A percentile compares a stretch with the other conserved stretches of the same genome.
Conservation (phyloP, 441 rosid genomes). For the Erysimum cheiri region DNA sequence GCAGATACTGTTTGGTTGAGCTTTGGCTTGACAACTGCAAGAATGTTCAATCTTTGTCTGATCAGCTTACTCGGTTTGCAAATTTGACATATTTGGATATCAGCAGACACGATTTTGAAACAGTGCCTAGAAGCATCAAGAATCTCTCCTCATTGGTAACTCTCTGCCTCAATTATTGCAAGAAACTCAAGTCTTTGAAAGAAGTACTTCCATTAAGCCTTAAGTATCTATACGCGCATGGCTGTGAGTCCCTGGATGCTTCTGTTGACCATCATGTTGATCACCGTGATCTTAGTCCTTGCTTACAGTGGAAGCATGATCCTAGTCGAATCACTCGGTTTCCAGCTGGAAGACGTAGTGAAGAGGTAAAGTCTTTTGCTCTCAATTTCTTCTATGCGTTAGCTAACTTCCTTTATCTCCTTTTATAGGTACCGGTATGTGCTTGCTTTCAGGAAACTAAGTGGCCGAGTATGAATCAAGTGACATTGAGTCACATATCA, state of each 20-base stretch:
- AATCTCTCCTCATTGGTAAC: constrained; percentile 38
- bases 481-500: not conserved
- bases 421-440: not conserved
- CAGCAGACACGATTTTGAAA: constrained; percentile 42
- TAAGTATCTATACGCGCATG: constrained; percentile 25
- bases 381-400: not conserved
- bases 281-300: not conserved
- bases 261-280: not conserved
- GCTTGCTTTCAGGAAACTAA: not conserved
- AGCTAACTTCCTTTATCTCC: not conserved
- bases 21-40: constrained; percentile 47
- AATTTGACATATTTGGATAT: constrained; percentile 39
- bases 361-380: not conserved
- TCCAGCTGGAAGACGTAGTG: not conserved
- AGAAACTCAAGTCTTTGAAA: constrained; percentile 43
- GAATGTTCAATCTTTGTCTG: constrained; percentile 34
- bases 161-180: constrained; percentile 45
- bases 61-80: constrained; percentile 39
- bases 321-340: not conserved
- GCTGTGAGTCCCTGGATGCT: constrained; percentile 42
- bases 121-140: constrained; percentile 43
- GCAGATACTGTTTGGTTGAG: constrained; percentile 30
- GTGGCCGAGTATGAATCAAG: too few relatives aligned
- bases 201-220: constrained; percentile 39
- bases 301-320: not conserved